These are phyloP conservation scores for Ilex paraguariensis DNA, from an alignment of 305 asterid species.

Conservation along the genomic window DNA sequence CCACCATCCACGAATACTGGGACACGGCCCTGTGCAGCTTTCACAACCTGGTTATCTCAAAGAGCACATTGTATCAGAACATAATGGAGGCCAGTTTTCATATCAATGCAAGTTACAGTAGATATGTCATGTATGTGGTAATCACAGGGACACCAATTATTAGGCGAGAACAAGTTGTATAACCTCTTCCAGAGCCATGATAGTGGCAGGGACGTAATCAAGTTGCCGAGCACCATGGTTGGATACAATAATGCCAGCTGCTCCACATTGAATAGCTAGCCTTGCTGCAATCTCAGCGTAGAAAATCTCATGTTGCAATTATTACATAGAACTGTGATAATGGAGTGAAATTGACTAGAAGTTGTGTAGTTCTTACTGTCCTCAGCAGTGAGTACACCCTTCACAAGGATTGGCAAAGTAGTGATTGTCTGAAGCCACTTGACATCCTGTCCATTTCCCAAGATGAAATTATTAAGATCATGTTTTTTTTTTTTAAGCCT, in stretches of 20 bases:
- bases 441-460: conserved; percentile 50
- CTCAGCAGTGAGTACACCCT: conserved; percentile 90
- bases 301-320: conserved; percentile 8
- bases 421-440: conserved; percentile 94
- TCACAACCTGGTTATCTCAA: conserved; percentile 58
- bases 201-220: conserved; percentile 86
- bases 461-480: conserved; percentile 2
- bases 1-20: conserved; percentile 97
- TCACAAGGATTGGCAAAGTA: conserved; percentile 74
- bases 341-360: conserved; percentile 2
- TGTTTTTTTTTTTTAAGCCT: no score
- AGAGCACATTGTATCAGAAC: conserved; percentile 3
- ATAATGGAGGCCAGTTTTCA: conserved; percentile 9
- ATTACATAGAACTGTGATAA: neutral
- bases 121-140: neutral
- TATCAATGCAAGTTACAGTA: neutral
- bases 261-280: conserved; percentile 73
- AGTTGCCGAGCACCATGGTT: conserved; percentile 98
- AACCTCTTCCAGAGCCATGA: conserved; percentile 88
- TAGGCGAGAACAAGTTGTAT: neutral
- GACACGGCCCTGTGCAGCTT: conserved; percentile 84
- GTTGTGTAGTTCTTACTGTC: conserved; percentile 48
- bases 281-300: conserved; percentile 44
- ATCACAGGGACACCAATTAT: no score
- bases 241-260: conserved; percentile 85